A percentile compares a stretch with the other conserved stretches of the same genome.
phyloP scores from a whole-genome alignment of 441 rosid species.

The Capsella rubella region DNA sequence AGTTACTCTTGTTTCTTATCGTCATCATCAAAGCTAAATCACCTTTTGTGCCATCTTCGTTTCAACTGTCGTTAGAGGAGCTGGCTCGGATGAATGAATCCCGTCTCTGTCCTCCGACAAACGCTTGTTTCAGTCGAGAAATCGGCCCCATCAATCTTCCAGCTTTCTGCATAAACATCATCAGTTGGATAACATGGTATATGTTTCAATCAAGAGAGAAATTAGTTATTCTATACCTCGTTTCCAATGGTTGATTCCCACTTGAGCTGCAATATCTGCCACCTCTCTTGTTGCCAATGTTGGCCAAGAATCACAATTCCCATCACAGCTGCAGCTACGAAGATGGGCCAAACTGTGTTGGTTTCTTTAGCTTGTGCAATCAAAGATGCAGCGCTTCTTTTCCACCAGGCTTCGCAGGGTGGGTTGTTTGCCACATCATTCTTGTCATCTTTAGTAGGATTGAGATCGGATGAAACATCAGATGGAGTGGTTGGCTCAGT shows the following conservation, averaged over 20 bases:
- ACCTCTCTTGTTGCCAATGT: constrained; percentile 95
- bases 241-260: constrained; percentile 72
- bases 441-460: constrained; percentile 52
- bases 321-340: constrained; percentile 92
- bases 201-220: not conserved
- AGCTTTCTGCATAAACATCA: constrained; percentile 55
- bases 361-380: constrained; percentile 86
- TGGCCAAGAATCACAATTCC: constrained; percentile 94
- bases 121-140: constrained; percentile 77
- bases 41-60: constrained; percentile 41
- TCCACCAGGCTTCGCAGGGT: constrained; percentile 96
- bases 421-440: constrained; percentile 43
- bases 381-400: constrained; percentile 75
- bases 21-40: constrained; percentile 37
- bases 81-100: constrained; percentile 61
- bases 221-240: constrained; percentile 55
- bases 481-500: constrained; percentile 45
- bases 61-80: constrained; percentile 58
- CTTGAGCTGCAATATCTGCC: constrained; percentile 82
- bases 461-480: constrained; percentile 48
- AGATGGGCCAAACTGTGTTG: constrained; percentile 88
- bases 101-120: constrained; percentile 75
- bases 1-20: constrained; percentile 1
- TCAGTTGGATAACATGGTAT: not conserved
- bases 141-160: constrained; percentile 73